Base-by-base conservation (phyloP, 2,329 filamentous ascomycete genomes). In the Lecanicillium sp. region DNA sequence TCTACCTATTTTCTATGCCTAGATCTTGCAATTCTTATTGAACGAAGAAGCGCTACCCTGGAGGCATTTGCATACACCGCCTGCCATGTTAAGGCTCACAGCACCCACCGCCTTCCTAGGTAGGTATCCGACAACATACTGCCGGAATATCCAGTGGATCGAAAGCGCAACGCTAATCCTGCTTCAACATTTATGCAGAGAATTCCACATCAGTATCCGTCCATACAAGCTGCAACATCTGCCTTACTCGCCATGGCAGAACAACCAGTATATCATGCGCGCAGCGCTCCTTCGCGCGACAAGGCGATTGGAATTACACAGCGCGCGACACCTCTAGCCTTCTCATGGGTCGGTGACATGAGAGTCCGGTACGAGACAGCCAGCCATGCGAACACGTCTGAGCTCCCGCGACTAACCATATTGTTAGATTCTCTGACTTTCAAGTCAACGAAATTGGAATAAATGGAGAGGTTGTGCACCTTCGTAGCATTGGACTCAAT, bases 361-460 rank as follows among this genome's bases (percentile, higher is more conserved):
- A 58, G 61, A 40, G 56, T 61, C 5, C 54, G 61, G 61, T 63
- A 46, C 42, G 53, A 36, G 29, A 17, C 7, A 12, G 22, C 13
- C 28, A 11, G 3, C 12, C 2, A 25, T 29, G 20, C 27, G 17
- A 17, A 14, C 35, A 27, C 20, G 37, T 33, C 14, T 35, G 8
- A 22, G 10, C 50, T 55, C 28, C 55, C 36, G 11, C 5, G n/a
- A n/a, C n/a, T n/a, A n/a, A n/a, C n/a, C n/a, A n/a, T n/a, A n/a
- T 5, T 7, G 13, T 7, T 36, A 78, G 87, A 48, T 96, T 89
- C 60, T 90, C 88, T 4, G 89, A 96, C 58, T 96, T 96, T 52
- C 69, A 92, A 49, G 89, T 96, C 50, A 89, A 94, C 54, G 89
- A 96, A 60, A 90, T 96, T 45, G 66, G 75, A 15, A 79, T 81